phyloP scores from a whole-genome alignment of 1,139 yeast genomes.

The Blastobotrys niveus region DNA sequence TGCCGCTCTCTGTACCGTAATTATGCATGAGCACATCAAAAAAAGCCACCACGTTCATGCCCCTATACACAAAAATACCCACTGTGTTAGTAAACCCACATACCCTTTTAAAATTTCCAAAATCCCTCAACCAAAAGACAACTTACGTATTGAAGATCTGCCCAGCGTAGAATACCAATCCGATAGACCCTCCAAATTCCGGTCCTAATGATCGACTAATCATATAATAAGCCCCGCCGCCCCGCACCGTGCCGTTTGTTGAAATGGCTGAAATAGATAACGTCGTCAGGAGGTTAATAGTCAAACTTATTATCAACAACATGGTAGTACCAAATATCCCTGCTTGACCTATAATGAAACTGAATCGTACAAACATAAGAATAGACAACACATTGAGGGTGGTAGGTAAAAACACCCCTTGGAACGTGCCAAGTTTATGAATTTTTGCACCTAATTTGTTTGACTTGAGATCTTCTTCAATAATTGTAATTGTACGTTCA shows the following conservation, averaged over 20 bases:
- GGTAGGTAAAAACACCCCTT: constrained; percentile 65
- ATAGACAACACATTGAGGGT: constrained; percentile 70
- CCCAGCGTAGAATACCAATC: constrained; percentile 69
- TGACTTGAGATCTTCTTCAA: constrained; percentile 8
- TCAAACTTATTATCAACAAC: constrained; percentile 50
- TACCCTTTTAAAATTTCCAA: not conserved
- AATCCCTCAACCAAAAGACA: no score
- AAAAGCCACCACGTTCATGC: constrained; percentile 74
- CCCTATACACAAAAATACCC: constrained; percentile 23
- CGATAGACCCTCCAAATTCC: constrained; percentile 79
- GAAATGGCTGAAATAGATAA: constrained; percentile 73
- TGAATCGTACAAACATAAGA: constrained; percentile 73
- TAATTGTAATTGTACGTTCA: constrained; percentile 9
- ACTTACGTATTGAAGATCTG: constrained; percentile 60
- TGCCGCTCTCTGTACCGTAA: constrained; percentile 54
- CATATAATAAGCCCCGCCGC: constrained; percentile 85
- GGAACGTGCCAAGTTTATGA: constrained; percentile 34
- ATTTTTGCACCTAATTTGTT: not conserved
- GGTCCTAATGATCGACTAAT: constrained; percentile 73
- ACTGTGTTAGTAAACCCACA: no score
- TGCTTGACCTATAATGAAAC: constrained; percentile 73
- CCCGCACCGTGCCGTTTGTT: constrained; percentile 76
- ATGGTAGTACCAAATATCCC: constrained; percentile 56
- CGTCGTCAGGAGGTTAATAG: constrained; percentile 64
- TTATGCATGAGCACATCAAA: constrained; percentile 66